Base-by-base conservation (phyloP, 75 land plant species). In the Cryptomeria japonica region DNA sequence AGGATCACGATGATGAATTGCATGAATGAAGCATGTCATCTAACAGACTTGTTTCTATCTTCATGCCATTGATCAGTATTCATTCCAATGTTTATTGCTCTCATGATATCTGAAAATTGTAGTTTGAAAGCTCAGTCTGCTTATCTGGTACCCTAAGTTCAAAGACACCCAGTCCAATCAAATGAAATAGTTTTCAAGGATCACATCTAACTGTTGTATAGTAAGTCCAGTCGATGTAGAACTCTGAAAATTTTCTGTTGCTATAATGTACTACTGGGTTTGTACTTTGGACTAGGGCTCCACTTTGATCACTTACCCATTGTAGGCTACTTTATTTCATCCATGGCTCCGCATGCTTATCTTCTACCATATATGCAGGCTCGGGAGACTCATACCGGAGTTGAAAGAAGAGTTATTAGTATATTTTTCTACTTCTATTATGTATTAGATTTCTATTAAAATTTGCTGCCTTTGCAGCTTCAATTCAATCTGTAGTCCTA, bases 391-490 rank as follows among this genome's bases (percentile, higher is more conserved):
- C 38, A 79, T 79, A 38, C 82, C 11, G 82, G 82, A 39, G 44
- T 39, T 41, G 42, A 32, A 46, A 82, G 51, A 82, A 44, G 84
- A 82, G 49, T 79, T 79, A 22, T 39, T 79, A 79, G 46, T 79
- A 22, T 79, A 39, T 39, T 79, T 39, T 39, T 79, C 44, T 79
- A 22, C 46, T 79, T 79, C 42, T 41, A 79, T 39, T 79, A 79
- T 79, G 82, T 36, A 79, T 41, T 46, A 39, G 44, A 22, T 79
- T 41, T 41, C 82, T 38, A 25, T 79, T 19, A 82, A 44, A 82
- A 46, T 10, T 82, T 82, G 47, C 84, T 82, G 84, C 84, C n/a
- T 44, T 82, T 46, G 84, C 47, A 82, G 84, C 84, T 82, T 82
- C 84, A 82, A 44, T 82, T 82, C 84, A 41, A 82, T 82, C 41